A percentile compares a stretch with the other conserved stretches of the same genome.
Evolutionary conservation across 352 stramenopile species (phyloP).

Genomic region (Phytophthora colocasiae): DNA sequence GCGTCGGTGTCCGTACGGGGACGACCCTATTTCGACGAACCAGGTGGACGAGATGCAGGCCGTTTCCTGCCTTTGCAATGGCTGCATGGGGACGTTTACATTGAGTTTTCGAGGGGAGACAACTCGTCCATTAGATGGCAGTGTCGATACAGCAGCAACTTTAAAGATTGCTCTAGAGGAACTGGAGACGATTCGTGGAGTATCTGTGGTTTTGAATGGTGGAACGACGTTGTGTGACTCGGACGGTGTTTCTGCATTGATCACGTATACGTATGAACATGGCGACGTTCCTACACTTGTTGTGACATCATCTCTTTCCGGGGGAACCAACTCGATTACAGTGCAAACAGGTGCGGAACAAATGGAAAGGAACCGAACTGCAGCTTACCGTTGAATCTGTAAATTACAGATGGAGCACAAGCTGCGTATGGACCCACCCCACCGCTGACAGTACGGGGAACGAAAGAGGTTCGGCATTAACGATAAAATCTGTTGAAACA

Average conservation of each 20-base stretch:
- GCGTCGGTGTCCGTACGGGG: conserved; percentile 85
- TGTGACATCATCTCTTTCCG: conserved; percentile 34
- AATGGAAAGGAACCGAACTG: not conserved
- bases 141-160: conserved; percentile 51
- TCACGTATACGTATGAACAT: conserved; percentile 79
- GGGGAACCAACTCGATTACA: conserved; percentile 43
- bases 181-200: conserved; percentile 58
- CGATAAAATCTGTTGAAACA: too few species aligned
- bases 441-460: conserved; percentile 49
- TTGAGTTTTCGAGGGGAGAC: conserved; percentile 66
- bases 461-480: conserved; percentile 57
- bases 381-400: not conserved
- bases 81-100: conserved; percentile 70
- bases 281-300: conserved; percentile 66
- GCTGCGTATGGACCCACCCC: conserved; percentile 41
- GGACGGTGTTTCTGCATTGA: conserved; percentile 59
- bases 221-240: conserved; percentile 55
- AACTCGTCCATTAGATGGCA: conserved; percentile 48
- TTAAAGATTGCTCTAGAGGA: conserved; percentile 57
- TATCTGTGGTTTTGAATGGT: conserved; percentile 56
- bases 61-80: conserved; percentile 68
- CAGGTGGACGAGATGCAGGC: conserved; percentile 85
- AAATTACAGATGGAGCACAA: conserved; percentile 35
- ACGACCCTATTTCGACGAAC: conserved; percentile 80
- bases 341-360: conserved; percentile 42